Evolutionary conservation across 176 grass and related monocot genomes (phyloP).

Genomic region (Hordeum marinum): DNA sequence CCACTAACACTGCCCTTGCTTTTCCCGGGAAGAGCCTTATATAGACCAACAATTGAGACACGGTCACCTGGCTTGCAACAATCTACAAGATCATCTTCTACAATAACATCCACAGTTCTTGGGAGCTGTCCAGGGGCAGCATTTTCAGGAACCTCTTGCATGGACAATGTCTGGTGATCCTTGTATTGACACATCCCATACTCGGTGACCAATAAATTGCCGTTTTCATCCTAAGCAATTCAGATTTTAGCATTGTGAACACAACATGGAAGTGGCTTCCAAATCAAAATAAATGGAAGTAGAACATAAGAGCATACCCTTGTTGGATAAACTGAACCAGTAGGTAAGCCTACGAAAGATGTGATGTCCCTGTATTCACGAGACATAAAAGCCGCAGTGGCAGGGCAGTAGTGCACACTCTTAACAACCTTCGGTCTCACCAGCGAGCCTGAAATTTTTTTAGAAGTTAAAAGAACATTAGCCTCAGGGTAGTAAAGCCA

Average conservation of each 20-base stretch:
- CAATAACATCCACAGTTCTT: slow-evolving; percentile 87
- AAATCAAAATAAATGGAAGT: neutral
- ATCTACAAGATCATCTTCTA: slow-evolving; percentile 97
- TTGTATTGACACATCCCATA: slow-evolving; percentile 95
- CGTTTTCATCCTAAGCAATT: slow-evolving; percentile 74
- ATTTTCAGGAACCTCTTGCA: slow-evolving; percentile 99
- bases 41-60: slow-evolving; percentile 87
- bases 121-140: slow-evolving; percentile 94
- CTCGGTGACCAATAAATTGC: slow-evolving; percentile 89
- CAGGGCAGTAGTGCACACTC: slow-evolving; percentile 91
- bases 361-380: slow-evolving; percentile 98
- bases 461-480: slow-evolving; percentile 8
- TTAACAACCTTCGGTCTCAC: slow-evolving; percentile 97
- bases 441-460: slow-evolving; percentile 56
- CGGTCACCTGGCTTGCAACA: slow-evolving; percentile 98
- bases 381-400: slow-evolving; percentile 46
- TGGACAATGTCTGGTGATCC: slow-evolving; percentile 92
- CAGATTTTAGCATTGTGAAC: slow-evolving; percentile 7
- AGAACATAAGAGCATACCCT: slow-evolving; percentile 47
- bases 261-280: neutral
- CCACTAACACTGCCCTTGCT: slow-evolving; percentile 99
- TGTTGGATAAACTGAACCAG: slow-evolving; percentile 95
- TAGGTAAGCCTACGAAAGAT: slow-evolving; percentile 82
- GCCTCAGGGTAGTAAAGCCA: neutral
- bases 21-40: slow-evolving; percentile 96